Percentiles rank a stretch among this genome's conserved stretches.
These are phyloP conservation scores for Carpinus fangiana DNA, from an alignment of 306 rosid species.

Conservation along the genomic window DNA sequence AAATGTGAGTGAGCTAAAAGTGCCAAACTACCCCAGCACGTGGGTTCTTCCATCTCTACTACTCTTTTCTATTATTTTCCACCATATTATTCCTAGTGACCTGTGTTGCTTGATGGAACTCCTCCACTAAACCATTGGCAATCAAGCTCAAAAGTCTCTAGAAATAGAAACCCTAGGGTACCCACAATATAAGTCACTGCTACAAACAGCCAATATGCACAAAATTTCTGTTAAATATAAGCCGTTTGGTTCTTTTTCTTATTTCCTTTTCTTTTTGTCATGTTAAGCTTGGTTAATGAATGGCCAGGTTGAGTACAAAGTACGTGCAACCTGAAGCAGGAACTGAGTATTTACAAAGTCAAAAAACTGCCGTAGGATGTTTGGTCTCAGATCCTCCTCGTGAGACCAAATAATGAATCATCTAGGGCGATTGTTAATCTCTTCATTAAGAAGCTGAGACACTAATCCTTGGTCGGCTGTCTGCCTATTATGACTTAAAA, in stretches of 20 bases:
- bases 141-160: too few relatives aligned
- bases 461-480: conserved; percentile 47
- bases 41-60: too few relatives aligned
- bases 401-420: conserved; percentile 45
- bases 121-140: too few relatives aligned
- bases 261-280: conserved; percentile 25
- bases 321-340: conserved; percentile 45
- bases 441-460: conserved; percentile 64
- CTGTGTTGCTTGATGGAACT: too few relatives aligned
- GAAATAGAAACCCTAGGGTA: not conserved
- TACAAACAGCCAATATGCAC: not conserved
- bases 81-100: too few relatives aligned
- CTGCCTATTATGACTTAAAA: conserved; percentile 51
- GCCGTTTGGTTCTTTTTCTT: not conserved
- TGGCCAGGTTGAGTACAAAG: conserved; percentile 47
- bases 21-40: too few relatives aligned
- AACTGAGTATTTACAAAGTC: conserved; percentile 54
- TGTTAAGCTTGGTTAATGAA: conserved; percentile 39
- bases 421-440: conserved; percentile 55
- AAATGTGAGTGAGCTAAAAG: too few relatives aligned
- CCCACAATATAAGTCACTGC: not conserved
- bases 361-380: conserved; percentile 31
- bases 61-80: too few relatives aligned
- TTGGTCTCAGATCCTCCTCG: conserved; percentile 35
- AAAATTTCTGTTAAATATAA: conserved; percentile 29